These are phyloP conservation scores for Dentipellis sp. DNA, from an alignment of 768 basidiomycete species.

Conservation along the genomic window DNA sequence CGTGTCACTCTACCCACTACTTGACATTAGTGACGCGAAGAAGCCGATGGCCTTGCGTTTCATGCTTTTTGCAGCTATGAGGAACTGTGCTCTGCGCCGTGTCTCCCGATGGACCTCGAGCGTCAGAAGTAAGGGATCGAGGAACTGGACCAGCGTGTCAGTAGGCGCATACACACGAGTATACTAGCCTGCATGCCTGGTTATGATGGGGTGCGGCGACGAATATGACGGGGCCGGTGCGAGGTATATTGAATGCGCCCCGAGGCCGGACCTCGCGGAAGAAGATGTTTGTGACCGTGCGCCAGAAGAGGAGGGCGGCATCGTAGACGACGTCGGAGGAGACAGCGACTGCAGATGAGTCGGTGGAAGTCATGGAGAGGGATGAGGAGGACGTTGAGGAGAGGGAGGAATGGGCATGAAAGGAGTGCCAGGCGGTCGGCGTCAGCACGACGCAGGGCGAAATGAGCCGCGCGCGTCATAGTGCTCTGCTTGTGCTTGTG, in stretches of 20 bases:
- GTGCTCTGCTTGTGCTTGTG: not conserved
- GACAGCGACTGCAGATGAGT: not conserved
- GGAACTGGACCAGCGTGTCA: constrained; percentile 52
- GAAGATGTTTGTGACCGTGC: constrained; percentile 80
- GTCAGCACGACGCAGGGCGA: not conserved
- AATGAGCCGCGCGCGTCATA: not conserved
- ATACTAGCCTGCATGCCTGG: constrained; percentile 41
- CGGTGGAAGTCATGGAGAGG: not conserved
- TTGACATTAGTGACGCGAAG: constrained; percentile 75
- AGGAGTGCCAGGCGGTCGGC: not conserved
- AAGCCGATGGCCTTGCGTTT: constrained; percentile 63
- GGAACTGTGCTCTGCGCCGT: constrained; percentile 68
- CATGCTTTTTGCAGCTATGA: constrained; percentile 88
- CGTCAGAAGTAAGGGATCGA: constrained; percentile 79
- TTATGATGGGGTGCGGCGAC: constrained; percentile 92
- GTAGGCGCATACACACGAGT: not conserved
- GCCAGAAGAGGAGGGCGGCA: constrained; percentile 73
- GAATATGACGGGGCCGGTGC: constrained; percentile 84
- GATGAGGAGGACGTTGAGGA: not conserved
- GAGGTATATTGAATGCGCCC: constrained; percentile 89
- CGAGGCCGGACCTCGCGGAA: constrained; percentile 91
- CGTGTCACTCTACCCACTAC: constrained; percentile 48
- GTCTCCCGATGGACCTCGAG: constrained; percentile 81
- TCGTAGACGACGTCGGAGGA: constrained; percentile 40
- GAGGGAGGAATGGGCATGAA: not conserved